These are phyloP conservation scores for Xylaria sp. DNA, from an alignment of 2,329 filamentous ascomycete species.

Conservation along the genomic window DNA sequence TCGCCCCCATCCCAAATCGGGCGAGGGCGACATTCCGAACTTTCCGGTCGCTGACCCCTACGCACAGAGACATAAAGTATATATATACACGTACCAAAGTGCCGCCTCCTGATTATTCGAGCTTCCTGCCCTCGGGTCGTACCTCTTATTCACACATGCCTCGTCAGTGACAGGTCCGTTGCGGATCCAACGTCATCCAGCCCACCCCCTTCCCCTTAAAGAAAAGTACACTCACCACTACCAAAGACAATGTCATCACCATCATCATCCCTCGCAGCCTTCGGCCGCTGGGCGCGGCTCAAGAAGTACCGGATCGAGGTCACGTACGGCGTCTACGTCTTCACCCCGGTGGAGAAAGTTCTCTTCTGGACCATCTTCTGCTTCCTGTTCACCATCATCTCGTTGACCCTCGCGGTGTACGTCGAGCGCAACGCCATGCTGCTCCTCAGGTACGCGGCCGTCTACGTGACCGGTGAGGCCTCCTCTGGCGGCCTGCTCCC, in stretches of 20 bases:
- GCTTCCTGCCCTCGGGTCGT: no score
- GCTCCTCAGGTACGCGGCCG: conserved; percentile 42
- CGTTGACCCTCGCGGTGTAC: conserved; percentile 70
- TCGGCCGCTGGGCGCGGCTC: conserved; percentile 70
- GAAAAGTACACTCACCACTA: neutral
- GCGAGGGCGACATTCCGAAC: conserved; percentile 14
- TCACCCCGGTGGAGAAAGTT: conserved; percentile 75
- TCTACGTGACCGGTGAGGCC: conserved; percentile 9
- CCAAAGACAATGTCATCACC: conserved; percentile 9
- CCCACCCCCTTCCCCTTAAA: no score
- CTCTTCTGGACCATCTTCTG: conserved; percentile 78
- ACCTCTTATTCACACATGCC: no score
- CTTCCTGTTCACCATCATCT: conserved; percentile 68
- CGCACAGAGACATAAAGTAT: neutral
- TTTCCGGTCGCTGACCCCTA: conserved; percentile 12
- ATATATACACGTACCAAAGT: neutral
- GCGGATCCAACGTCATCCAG: no score
- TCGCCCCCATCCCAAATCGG: conserved; percentile 1
- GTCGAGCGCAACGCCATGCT: conserved; percentile 66
- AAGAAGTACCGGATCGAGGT: conserved; percentile 85
- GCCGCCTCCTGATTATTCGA: neutral
- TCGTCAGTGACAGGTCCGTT: no score
- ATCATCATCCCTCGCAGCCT: conserved; percentile 26
- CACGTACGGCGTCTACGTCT: conserved; percentile 79
- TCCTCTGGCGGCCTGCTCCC: conserved; percentile 6